Conservation (phyloP, 73 alveolate species). For the Uronychia setigera region DNA sequence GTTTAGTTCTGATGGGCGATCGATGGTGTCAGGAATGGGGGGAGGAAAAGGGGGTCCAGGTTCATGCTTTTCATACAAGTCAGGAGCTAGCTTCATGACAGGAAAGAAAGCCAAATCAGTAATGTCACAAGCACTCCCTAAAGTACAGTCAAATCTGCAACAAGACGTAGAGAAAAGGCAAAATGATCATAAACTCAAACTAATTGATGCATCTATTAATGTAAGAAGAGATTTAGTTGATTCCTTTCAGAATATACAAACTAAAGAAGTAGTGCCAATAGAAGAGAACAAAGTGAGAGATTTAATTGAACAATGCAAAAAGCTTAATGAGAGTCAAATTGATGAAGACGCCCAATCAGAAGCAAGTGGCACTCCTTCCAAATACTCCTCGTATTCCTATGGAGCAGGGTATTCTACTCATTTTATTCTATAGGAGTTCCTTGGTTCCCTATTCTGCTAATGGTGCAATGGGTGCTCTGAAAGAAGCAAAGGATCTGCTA, state of each 20-base stretch:
- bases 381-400: too few species aligned
- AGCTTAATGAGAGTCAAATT: neutral
- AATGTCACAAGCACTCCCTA: neutral
- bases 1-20: neutral
- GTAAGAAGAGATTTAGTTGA: neutral
- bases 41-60: too few species aligned
- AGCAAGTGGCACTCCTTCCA: too few species aligned
- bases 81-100: neutral
- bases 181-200: neutral
- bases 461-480: too few species aligned
- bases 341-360: neutral
- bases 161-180: neutral
- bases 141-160: neutral
- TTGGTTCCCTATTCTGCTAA: too few species aligned
- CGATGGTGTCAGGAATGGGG: neutral
- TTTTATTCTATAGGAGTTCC: too few species aligned
- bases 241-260: neutral
- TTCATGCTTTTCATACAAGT: neutral
- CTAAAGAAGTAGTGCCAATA: neutral
- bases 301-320: neutral
- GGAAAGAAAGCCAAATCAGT: neutral
- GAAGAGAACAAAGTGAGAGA: neutral
- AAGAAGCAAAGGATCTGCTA: neutral
- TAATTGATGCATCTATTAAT: neutral
- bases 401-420: too few species aligned